phyloP scores from a whole-genome alignment of 805 yeast genomes.

The Lipomyces yamadae region DNA sequence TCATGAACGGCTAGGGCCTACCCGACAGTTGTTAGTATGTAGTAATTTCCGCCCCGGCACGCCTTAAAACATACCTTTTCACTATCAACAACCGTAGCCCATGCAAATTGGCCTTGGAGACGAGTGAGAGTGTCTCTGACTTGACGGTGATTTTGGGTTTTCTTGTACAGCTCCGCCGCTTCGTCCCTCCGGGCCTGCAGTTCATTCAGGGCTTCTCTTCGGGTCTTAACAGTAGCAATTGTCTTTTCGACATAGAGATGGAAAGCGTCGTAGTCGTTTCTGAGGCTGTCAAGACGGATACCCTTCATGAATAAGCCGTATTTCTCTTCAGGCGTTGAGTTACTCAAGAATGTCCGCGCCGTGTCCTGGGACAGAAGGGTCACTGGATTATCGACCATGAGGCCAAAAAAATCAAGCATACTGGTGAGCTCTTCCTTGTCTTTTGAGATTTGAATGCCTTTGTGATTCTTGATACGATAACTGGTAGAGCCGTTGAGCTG shows the following conservation, averaged over 20 bases:
- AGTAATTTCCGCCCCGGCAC: too few species aligned
- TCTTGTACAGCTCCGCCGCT: constrained; percentile 39
- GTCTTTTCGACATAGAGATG: constrained; percentile 51
- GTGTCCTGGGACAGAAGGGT: constrained; percentile 91
- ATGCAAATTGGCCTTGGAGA: constrained; percentile 26
- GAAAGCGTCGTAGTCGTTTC: constrained; percentile 49
- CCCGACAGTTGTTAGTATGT: not conserved
- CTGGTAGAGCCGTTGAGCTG: constrained; percentile 56
- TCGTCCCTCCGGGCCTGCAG: constrained; percentile 49
- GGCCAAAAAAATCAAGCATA: constrained; percentile 70
- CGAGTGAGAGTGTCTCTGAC: constrained; percentile 18
- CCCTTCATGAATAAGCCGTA: constrained; percentile 82
- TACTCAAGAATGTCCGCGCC: constrained; percentile 86
- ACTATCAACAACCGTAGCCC: constrained; percentile 32
- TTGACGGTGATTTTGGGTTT: constrained; percentile 29
- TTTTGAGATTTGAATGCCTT: constrained; percentile 59
- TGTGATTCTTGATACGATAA: constrained; percentile 60
- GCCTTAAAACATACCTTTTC: constrained; percentile 5
- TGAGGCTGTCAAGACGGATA: constrained; percentile 67
- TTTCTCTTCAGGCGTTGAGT: constrained; percentile 71
- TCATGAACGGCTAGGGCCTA: not conserved
- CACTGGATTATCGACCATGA: constrained; percentile 87
- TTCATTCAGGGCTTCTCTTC: constrained; percentile 48
- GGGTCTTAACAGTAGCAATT: constrained; percentile 26
- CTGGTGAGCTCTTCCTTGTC: constrained; percentile 69